Conservation (phyloP, 345 rosid genomes). For the Punica granatum region DNA sequence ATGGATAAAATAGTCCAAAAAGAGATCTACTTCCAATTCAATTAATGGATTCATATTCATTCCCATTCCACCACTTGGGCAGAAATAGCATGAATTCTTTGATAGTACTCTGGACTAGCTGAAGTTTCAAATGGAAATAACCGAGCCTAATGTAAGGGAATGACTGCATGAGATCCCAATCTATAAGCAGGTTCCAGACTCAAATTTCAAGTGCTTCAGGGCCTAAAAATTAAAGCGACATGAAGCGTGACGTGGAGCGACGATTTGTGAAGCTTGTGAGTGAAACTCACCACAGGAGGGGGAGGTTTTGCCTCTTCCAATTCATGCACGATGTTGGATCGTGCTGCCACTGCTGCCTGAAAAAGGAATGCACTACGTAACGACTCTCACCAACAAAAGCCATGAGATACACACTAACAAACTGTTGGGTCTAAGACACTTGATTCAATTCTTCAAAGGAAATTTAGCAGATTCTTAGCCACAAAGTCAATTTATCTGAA, state of each 20-base stretch:
- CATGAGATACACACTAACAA: background rate
- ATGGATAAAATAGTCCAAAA: background rate
- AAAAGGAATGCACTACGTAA: background rate
- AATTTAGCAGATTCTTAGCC: background rate
- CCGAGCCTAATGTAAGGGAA: background rate
- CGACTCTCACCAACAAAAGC: background rate
- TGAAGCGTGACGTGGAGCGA: background rate
- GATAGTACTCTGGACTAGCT: background rate
- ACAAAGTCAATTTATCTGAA: background rate
- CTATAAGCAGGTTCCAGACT: background rate
- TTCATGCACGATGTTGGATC: slow-evolving; percentile 43
- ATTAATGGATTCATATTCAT: background rate
- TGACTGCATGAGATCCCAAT: background rate
- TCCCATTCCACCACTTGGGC: background rate
- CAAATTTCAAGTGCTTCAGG: background rate
- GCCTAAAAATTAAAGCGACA: background rate
- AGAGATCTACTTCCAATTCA: background rate
- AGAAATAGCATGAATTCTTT: background rate
- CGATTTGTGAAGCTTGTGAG: background rate
- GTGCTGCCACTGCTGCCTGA: slow-evolving; percentile 90
- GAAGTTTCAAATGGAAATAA: background rate
- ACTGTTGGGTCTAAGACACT: background rate
- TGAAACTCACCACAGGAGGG: slow-evolving; percentile 36
- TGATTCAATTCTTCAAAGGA: background rate
- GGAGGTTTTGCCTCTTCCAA: slow-evolving; percentile 42